phyloP scores from a whole-genome alignment of 2,329 filamentous ascomycete genomes.

The Pseudogymnoascus sp. region DNA sequence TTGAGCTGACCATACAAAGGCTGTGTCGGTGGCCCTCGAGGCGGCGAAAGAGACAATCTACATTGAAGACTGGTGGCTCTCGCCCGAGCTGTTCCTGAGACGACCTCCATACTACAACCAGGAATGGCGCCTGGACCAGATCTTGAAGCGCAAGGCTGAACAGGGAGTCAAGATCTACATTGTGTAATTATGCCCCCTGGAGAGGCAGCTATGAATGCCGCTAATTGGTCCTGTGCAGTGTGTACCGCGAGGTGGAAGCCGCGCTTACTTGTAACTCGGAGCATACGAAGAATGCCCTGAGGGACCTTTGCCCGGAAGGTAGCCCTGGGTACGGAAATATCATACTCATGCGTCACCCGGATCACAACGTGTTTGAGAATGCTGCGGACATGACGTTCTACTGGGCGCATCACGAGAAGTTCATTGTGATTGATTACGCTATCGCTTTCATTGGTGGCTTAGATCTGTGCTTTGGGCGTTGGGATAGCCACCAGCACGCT shows the following conservation, averaged over 20 bases:
- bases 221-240: background rate
- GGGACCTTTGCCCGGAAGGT: constrained; percentile 72
- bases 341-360: constrained; percentile 78
- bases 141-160: constrained; percentile 83
- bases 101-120: constrained; percentile 76
- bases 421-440: constrained; percentile 87
- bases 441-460: constrained; percentile 90
- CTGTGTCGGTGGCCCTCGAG: constrained; percentile 85
- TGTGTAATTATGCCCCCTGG: constrained; percentile 33
- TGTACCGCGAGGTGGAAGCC: constrained; percentile 46
- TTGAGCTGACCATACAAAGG: constrained; percentile 29
- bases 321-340: constrained; percentile 82
- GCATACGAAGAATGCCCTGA: constrained; percentile 84
- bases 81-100: constrained; percentile 77
- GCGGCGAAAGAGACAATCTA: constrained; percentile 89
- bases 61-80: constrained; percentile 95
- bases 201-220: constrained; percentile 71
- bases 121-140: constrained; percentile 77
- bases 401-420: constrained; percentile 97
- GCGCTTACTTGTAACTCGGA: constrained; percentile 85
- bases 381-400: constrained; percentile 94
- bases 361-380: constrained; percentile 92
- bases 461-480: constrained; percentile 91
- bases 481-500: constrained; percentile 80
- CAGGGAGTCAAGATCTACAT: constrained; percentile 91